These are phyloP conservation scores for Ilyonectria robusta DNA, from an alignment of 2,329 filamentous ascomycete species.

Conservation along the genomic window DNA sequence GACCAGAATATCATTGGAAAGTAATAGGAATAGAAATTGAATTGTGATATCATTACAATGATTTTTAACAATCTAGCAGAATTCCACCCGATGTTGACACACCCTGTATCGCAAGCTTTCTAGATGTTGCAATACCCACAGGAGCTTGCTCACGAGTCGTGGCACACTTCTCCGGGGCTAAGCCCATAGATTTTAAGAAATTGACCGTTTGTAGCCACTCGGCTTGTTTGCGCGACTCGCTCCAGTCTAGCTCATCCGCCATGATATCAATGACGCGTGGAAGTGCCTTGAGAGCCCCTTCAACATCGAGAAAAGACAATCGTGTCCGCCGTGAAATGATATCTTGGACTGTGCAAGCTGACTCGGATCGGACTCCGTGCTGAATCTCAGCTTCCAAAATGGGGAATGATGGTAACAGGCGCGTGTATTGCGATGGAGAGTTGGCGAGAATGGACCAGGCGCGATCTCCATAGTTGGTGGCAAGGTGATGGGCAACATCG, in stretches of 20 bases:
- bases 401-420: conserved; percentile 76
- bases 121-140: neutral
- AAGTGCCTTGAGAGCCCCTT: conserved; percentile 77
- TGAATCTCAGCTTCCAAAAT: conserved; percentile 82
- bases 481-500: conserved; percentile 59
- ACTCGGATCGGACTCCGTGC: conserved; percentile 80
- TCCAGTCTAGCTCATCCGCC: conserved; percentile 78
- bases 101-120: neutral
- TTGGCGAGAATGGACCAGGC: conserved; percentile 79
- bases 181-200: conserved; percentile 63
- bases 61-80: neutral
- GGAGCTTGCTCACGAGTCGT: conserved; percentile 37
- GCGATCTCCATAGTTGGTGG: conserved; percentile 64
- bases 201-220: conserved; percentile 68
- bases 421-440: conserved; percentile 66
- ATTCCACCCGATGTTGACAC: conserved; percentile 3
- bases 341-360: conserved; percentile 80
- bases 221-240: conserved; percentile 67
- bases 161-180: conserved; percentile 48
- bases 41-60: too few species aligned
- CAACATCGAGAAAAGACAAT: conserved; percentile 82
- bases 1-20: too few species aligned
- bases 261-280: conserved; percentile 81
- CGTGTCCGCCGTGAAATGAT: conserved; percentile 79
- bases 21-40: too few species aligned